Base-by-base conservation (phyloP, 805 yeast species). In the Groenewaldozyma salmanticensis region DNA sequence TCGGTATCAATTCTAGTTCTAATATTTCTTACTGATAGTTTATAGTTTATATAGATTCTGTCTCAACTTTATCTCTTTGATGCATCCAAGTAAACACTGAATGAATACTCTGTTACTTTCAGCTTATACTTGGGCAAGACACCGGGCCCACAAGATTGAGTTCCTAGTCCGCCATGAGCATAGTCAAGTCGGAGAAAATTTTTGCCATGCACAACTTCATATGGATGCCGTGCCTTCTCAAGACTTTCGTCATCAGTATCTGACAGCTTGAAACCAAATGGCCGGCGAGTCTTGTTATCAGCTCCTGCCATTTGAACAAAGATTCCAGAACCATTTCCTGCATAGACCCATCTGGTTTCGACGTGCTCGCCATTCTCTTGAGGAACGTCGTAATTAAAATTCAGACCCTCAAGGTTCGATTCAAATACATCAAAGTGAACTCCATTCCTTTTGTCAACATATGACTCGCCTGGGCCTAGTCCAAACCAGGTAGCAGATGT, bases 391-490 rank as follows among this genome's bases (percentile, higher is more conserved):
- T 61, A 60, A n/a, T 31, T 33, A 39, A 47, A 52, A 37, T 57
- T 57, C 27, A 59, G 40, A 1, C 49, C 46, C 3, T 36, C 33
- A 27, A 51, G 52, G 3, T 42, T 19, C 9, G 32, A 17, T 4
- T 33, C 27, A 39, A 45, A 50, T 1, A 53, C 19, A 4, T 61
- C 66, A 29, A 58, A 39, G 24, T 35, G 46, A 29, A 52, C 58
- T 5, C 57, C 54, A 22, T 51, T 53, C 20, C 49, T 49, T 42
- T 57, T 59, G 43, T 62, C 66, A 7, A 52, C 37, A 44, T 62
- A 62, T 21, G 62, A 55, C 44, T 61, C 66, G 9, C 58, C 61
- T 1, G 66, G 66, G 4, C 66, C 66, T 15, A 57, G 35, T 4
- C 66, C 66, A 31, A 59, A 57, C 65, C 64, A 62, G 21, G 31